Evolutionary conservation across 2,329 filamentous ascomycete genomes (phyloP).

Genomic region (Cylindrodendrum hubeiense): DNA sequence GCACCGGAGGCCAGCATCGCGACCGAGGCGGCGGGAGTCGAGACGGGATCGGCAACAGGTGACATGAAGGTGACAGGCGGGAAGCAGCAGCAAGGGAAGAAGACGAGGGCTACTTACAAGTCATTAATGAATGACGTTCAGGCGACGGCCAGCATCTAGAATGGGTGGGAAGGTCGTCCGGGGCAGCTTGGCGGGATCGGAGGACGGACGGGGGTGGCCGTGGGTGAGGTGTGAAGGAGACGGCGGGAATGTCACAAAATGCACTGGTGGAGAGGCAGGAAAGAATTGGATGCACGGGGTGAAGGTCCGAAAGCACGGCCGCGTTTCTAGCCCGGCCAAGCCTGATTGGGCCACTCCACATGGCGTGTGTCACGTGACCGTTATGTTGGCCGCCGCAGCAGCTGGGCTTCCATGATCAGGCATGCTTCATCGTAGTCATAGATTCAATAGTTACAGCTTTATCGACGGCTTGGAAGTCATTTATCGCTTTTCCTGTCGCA

Average conservation of each 20-base stretch:
- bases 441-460: too few species aligned
- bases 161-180: conserved; percentile 39
- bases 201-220: conserved; percentile 41
- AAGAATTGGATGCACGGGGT: conserved; percentile 55
- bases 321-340: conserved; percentile 43
- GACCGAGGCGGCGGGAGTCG: conserved; percentile 48
- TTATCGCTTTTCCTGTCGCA: too few species aligned
- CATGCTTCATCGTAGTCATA: background rate
- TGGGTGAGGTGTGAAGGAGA: conserved; percentile 51
- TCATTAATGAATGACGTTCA: conserved; percentile 61
- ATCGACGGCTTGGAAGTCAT: background rate
- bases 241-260: conserved; percentile 51
- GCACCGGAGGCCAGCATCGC: conserved; percentile 49
- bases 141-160: conserved; percentile 49
- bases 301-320: conserved; percentile 45
- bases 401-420: background rate
- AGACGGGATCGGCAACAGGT: conserved; percentile 53
- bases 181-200: conserved; percentile 44
- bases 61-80: conserved; percentile 50
- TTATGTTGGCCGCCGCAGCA: background rate
- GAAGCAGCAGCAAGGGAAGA: conserved; percentile 45
- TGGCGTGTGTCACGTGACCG: conserved; percentile 34
- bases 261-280: conserved; percentile 52
- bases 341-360: conserved; percentile 31
- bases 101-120: conserved; percentile 59